Base-by-base conservation (phyloP, 163 green algal genomes). In the Volvox carteri region DNA sequence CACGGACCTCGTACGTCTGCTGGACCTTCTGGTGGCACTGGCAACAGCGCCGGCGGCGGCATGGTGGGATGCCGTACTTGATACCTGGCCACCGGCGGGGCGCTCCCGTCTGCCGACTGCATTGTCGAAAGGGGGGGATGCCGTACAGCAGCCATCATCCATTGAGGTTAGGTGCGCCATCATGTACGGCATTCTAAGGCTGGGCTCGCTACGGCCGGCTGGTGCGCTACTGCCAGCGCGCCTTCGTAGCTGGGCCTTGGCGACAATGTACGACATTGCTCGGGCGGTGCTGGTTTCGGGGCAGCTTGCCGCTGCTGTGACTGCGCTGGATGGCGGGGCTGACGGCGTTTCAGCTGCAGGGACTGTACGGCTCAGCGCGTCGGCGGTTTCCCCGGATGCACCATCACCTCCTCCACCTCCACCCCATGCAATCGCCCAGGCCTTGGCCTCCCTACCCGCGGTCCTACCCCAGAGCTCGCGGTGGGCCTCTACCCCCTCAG, bases 11-110 rank as follows among this genome's bases (percentile, higher is more conserved):
- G 37, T 23, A 18, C 18, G 21, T 14, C 41, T 78, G 5, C 70
- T 78, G 39, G 39, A 56, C 39, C 23, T 37, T 14, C 70, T 78
- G 70, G 37, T 39, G 70, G 39, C 19, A 14, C 21, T 54, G 70
- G 19, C 28, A 19, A 39, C 39, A 39, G 39, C 37, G 19, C 70
- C 70, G 28, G 12, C 11, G 39, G 37, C 70, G 28, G 39, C 21
- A 35, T 78, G 70, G 70, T 78, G 70, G 70, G 25, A 37, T 35
- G 70, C 19, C 39, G 70, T 56, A 4, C 70, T 78, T 14, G 70
- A 78, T 39, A 54, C 37, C 14, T 78, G 70, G 70, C 4, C 21
- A 4, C 39, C 70, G 39, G 18, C 70, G 37, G 41, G 21, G 39
- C 70, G 5, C n/a, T 16, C 62, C 7, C n/a, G 4, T n/a, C 62